Evolutionary conservation across 176 grass and related monocot species (phyloP), one percentile per base, ranked within the genome.

Genomic region (Bromus sterilis): DNA sequence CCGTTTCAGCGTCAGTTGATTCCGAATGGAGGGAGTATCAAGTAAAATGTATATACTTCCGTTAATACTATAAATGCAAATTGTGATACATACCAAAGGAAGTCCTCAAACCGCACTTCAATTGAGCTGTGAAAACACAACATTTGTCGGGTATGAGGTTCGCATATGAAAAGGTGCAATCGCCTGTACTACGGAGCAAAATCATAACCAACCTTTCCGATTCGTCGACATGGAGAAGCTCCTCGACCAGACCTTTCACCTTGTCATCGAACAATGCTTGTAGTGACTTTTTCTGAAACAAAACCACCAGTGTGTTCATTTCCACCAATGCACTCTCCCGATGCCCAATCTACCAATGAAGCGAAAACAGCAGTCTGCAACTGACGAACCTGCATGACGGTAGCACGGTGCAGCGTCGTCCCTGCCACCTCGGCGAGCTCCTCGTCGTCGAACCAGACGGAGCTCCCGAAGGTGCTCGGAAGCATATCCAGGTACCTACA

Each of bases 361-460:
- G n/a, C 44, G 9, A 48, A 48, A 68, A 2, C 31, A 40, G n/a
- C 48, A 23, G 21, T 57, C 4, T 34, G 46, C 14, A 59, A 23
- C 3, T 30, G 56, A 67, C 0, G 13, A 74, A 94, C 94, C 84
- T 95, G 92, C 53, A 98, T 78, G 36, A 89, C 15, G 0, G 92
- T 95, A 4, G 95, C 95, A 57, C 78, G 88, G 56, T 95, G 79
- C 59, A 98, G 77, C 11, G 95, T 95, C 1, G 95, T 95, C 18
- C 95, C 95, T 93, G 86, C 79, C 86, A 98, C 53, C 63, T 91
- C 95, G 34, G 84, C 87, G 48, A 98, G 90, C 75, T 93, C 90
- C 7, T 84, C 72, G 2, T 95, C 90, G 1, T 56, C 53, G 25
- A 98, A 98, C 95, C 95, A 98, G 48, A 93, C 56, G 48, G 95